Conservation (phyloP, 306 rosid genomes). For the cucumber (Cucumis sativus) region DNA sequence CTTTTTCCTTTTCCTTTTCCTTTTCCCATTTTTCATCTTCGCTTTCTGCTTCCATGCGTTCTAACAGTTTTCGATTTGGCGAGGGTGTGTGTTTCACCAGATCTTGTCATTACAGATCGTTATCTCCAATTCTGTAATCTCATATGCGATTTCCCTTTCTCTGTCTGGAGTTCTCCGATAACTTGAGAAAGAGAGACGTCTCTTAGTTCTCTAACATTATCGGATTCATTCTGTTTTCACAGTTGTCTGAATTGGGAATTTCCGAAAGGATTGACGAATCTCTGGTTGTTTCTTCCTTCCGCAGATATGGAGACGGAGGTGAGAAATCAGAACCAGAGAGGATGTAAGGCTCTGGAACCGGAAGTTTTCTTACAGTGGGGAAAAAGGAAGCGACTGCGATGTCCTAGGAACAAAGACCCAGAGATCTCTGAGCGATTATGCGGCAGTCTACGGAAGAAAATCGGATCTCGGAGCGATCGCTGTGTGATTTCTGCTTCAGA, state of each 20-base stretch:
- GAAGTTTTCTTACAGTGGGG: slow-evolving; percentile 82
- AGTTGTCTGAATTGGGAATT: slow-evolving; percentile 7
- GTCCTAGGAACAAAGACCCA: slow-evolving; percentile 67
- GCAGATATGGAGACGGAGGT: slow-evolving; percentile 57
- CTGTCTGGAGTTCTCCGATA: background rate
- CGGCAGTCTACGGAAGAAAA: slow-evolving; percentile 46
- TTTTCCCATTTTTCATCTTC: background rate
- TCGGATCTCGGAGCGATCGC: slow-evolving; percentile 27
- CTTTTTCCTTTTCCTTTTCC: background rate
- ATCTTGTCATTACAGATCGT: slow-evolving; percentile 31
- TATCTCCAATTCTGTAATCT: background rate
- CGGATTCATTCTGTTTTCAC: background rate
- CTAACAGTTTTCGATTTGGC: background rate
- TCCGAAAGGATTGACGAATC: background rate
- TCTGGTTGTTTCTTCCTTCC: background rate
- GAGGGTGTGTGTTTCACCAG: slow-evolving; percentile 11
- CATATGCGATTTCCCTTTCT: background rate
- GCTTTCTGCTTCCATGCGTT: background rate
- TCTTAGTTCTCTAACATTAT: background rate
- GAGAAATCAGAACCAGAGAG: slow-evolving; percentile 46
- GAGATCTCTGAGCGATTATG: slow-evolving; percentile 41
- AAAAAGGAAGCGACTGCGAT: slow-evolving; percentile 44
- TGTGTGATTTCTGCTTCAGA: slow-evolving; percentile 29
- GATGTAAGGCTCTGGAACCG: slow-evolving; percentile 34
- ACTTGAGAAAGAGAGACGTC: background rate